Evolutionary conservation across 441 rosid species (phyloP), one percentile per base, ranked within the genome.

Genomic region (Isatis lusitanica): DNA sequence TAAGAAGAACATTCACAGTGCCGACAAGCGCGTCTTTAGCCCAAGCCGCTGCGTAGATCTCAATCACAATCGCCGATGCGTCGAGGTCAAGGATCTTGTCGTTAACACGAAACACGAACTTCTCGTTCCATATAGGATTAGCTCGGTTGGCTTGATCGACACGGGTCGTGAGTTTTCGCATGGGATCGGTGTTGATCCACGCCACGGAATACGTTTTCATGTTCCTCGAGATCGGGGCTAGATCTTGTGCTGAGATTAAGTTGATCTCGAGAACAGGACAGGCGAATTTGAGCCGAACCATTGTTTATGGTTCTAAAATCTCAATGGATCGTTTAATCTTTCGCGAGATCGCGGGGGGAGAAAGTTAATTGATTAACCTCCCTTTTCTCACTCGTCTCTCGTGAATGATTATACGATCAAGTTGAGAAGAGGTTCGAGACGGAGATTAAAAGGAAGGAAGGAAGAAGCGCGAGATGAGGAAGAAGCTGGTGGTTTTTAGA

Each of bases 21-120:
- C 98, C 97, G 6, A 91, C 82, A 21, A 86, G 82, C 0, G 89
- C 90, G 38, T 93, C 97, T 4, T 86, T 86, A 6, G 90, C 85
- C 99, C 97, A 95, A 0, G 98, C 94, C 0, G 97, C 93, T 0
- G 96, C 91, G 33, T 88, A 93, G 40, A 95, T 85, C 73, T 95
- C 98, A 30, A 95, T 85, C 61, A 80, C 85, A 9, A 95, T 80
- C 0, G 87, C 80, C 0, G 96, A 82, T 3, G 82, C 84, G 10
- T 92, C 93, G 0, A 86, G 67, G 31, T 81, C 74, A 4, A 93
- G 71, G 50, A 87, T 86, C 47, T 85, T 79, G 2, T 90, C 95
- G 48, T 90, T 91, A 0, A 95, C 90, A 0, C 88, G 84, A 26
- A 95, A 93, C 24, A 85, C 90, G 2, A 95, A 87, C 61, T 89